Base-by-base conservation (phyloP, 1,139 yeast species). In the Candida neerlandica region DNA sequence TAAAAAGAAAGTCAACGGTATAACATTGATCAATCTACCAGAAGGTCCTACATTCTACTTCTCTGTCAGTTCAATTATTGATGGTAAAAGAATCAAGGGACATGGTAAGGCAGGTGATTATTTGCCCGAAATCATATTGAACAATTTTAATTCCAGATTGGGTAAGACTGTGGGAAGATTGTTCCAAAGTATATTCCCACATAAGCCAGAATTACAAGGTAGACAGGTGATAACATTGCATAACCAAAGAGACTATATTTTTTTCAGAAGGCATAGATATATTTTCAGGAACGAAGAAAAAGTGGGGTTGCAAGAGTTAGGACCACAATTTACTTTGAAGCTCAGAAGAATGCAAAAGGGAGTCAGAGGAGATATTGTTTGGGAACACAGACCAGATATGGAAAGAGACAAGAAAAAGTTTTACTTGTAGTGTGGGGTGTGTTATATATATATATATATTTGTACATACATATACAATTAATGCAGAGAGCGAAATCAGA, bases 341-440 rank as follows among this genome's bases (percentile, higher is more conserved):
- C 74, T 95, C 57, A 81, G 97, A 66, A 79, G 98, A 63, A 75
- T 95, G 53, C 98, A 92, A 67, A 86, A 84, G 73, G 99, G 98
- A 43, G 80, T 94, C 60, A 85, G 85, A 63, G 96, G 90, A 56
- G 98, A 94, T 60, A 78, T 89, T 29, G 96, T 90, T 62, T 94
- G 98, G 97, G 97, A 94, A 69, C 96, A 91, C 71, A 83, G 89
- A 59, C 86, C 97, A 12, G 96, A 89, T 58, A 92, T 94, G 97
- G 98, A 94, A 69, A 85, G 87, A 63, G 97, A 94, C 66, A 94
- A 91, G 84, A 85, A 85, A 71, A 90, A 89, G 81, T 94, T 94
- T 66, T 87, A 90, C 65, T 73, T 92, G 59, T 92, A 75, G 18
- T 41, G 18, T n/a, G 18, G 38, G 15, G 26, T 11, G 26, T 27